Evolutionary conservation across 1,284 basidiomycete species (phyloP), one percentile per base, ranked within the genome.

Genomic region (Ceratobasidium sp.): DNA sequence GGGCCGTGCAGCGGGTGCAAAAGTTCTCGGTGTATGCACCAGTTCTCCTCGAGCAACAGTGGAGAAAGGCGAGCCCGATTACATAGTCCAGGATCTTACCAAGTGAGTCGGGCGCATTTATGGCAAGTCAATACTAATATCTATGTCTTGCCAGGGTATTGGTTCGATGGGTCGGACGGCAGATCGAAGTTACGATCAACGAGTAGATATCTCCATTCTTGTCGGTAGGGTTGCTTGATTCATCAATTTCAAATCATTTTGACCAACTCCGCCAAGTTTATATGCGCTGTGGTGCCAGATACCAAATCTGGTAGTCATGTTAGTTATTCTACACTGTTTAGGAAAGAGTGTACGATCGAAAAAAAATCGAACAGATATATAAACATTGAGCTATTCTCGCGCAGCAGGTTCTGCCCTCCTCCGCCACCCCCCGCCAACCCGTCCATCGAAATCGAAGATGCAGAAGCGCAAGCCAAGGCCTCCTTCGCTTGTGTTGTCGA

Each of bases 1-100:
- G 19, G 94, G 93, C 9, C 87, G 87, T 58, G 88, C 89, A 6
- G 90, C 92, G n/a, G 92, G 92, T 19, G 85, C 90, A 56, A 85
- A 82, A 56, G 91, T 92, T 0, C 84, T 95, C 14, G 93, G 90
- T 0, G 91, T 94, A 1, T 92, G 92, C 79, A 95, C 94, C n/a
- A 92, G 91, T 6, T 91, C 93, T 76, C 79, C 86, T 24, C 83
- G 86, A n/a, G 83, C 86, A 39, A 87, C 90, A 78, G 84, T 96
- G 78, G 77, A 86, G 37, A 81, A 81, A 5, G 84, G 88, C 77
- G 86, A 82, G 27, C 84, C 90, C 2, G 85, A 87, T 76, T 90
- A 85, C 78, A 82, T 93, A n/a, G 87, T 92, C 43, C 80, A 86
- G 61, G 83, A 92, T 80, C 81, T 93, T 77, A 84, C 88, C 1